These are phyloP conservation scores for Hymenoscyphus fraxineus DNA, from an alignment of 2,329 filamentous ascomycete species.

Conservation along the genomic window DNA sequence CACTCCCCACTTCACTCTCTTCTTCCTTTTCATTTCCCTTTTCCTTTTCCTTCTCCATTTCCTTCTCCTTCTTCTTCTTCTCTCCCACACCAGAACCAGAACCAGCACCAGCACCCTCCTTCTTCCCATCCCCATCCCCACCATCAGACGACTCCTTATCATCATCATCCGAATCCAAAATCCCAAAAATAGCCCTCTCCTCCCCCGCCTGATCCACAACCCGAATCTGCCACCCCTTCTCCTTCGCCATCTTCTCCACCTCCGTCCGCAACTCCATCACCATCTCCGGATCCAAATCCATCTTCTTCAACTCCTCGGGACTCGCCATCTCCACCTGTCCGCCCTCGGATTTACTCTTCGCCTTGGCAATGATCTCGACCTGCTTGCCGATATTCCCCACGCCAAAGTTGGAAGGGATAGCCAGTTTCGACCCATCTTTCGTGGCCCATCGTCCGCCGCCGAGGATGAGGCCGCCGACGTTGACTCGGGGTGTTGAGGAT, in stretches of 20 bases:
- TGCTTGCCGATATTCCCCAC: constrained; percentile 54
- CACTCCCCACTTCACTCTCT: neutral
- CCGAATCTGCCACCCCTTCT: constrained; percentile 76
- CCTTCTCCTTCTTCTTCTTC: no score
- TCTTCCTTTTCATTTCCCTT: constrained; percentile 34
- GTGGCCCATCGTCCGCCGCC: constrained; percentile 32
- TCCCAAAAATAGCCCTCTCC: constrained; percentile 64
- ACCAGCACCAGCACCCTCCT: constrained; percentile 45
- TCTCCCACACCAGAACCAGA: neutral
- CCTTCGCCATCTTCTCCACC: constrained; percentile 64
- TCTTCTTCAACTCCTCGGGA: constrained; percentile 63
- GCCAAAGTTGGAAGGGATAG: constrained; percentile 38
- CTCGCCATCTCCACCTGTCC: constrained; percentile 42
- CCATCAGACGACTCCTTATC: constrained; percentile 42
- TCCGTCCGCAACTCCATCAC: constrained; percentile 67
- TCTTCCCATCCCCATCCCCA: constrained; percentile 34
- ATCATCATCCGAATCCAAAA: constrained; percentile 58
- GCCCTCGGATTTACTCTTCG: constrained; percentile 30
- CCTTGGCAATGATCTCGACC: constrained; percentile 26
- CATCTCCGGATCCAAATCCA: constrained; percentile 54
- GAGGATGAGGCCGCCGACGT: constrained; percentile 29
- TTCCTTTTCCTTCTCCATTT: constrained; percentile 42
- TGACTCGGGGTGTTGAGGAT: constrained; percentile 25
- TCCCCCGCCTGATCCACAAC: constrained; percentile 63
- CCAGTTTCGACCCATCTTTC: constrained; percentile 31